Conservation (phyloP, 441 rosid genomes). For the Omphalea diandra region DNA sequence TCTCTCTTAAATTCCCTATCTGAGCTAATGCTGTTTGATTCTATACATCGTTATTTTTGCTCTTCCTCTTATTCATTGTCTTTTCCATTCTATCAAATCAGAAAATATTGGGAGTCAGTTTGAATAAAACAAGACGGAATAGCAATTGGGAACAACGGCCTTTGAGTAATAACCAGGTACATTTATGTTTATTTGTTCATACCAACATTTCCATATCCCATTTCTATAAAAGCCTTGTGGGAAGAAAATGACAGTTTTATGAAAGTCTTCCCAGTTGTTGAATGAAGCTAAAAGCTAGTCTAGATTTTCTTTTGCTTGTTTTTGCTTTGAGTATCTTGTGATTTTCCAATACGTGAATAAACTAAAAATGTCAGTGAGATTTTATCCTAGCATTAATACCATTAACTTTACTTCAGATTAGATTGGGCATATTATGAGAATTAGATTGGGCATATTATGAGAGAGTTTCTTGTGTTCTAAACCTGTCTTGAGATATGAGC, state of each 20-base stretch:
- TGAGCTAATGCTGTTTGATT: background rate
- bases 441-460: background rate
- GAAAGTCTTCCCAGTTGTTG: background rate
- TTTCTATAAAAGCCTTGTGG: no score
- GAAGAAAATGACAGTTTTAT: no score
- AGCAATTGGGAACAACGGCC: conserved; percentile 93
- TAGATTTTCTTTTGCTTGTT: no score
- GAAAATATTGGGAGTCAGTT: conserved; percentile 82
- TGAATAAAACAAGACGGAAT: conserved; percentile 83
- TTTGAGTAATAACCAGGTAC: conserved; percentile 73
- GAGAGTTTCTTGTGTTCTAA: background rate
- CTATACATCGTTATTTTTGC: no score
- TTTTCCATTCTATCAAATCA: conserved; percentile 26
- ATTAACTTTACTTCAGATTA: background rate
- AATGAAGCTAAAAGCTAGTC: background rate
- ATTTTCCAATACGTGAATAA: background rate
- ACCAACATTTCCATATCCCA: background rate
- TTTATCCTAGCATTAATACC: background rate
- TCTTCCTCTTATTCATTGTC: background rate
- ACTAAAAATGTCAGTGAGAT: no score
- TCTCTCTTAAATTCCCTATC: background rate
- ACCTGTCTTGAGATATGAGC: background rate
- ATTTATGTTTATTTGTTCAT: background rate
- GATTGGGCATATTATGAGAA: no score
- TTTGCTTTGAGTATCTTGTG: background rate